Base-by-base conservation (phyloP, 768 basidiomycete genomes). In the Thelephora aurantiotincta region DNA sequence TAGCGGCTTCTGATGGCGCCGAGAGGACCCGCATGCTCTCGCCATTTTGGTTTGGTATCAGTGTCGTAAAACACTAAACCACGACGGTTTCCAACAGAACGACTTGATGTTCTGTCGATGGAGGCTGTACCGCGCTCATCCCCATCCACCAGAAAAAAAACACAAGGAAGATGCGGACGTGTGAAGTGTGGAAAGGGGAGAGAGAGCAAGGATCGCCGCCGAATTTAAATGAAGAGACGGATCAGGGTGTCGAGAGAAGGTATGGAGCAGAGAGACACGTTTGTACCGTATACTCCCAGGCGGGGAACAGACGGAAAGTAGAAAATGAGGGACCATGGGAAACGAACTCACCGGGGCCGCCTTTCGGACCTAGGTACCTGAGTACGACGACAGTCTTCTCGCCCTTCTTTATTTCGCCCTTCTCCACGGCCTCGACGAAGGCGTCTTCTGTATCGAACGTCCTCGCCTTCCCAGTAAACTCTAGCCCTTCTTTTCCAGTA, bases 381-480 rank as follows among this genome's bases (percentile, higher is more conserved):
- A 99, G 70, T 48, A 99, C 86, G 48, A 85, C 88, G 14, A 96
- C 94, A 1, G 90, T 93, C 75, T 98, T 99, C 67, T 96, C 92
- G 6, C 91, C 92, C 64, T 84, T 80, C 63, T 87, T 87, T 68
- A 98, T 86, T 18, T 79, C 78, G 35, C 86, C 88, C 48, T 66
- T 75, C 63, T 96, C 90, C 36, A 98, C 85, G 11, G 94, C 96
- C 52, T 74, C 73, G 53, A 85, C 75, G 55, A 98, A 91, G 47
- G 75, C 86, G 51, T 82, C 82, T 63, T 99, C 96, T 16, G 76
- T 75, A 61, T 98, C 90, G 61, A 98, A 99, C 2, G 82, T 75
- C 54, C 92, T 81, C 35, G 94, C 94, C 65, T 84, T 91, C 45
- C 96, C 96, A 6, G 78, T 80, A 65, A 96, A 96, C 6, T 71